Evolutionary conservation across 306 rosid genomes (phyloP), one percentile per base, ranked within the genome.

Genomic region (cucumber (Cucumis sativus)): DNA sequence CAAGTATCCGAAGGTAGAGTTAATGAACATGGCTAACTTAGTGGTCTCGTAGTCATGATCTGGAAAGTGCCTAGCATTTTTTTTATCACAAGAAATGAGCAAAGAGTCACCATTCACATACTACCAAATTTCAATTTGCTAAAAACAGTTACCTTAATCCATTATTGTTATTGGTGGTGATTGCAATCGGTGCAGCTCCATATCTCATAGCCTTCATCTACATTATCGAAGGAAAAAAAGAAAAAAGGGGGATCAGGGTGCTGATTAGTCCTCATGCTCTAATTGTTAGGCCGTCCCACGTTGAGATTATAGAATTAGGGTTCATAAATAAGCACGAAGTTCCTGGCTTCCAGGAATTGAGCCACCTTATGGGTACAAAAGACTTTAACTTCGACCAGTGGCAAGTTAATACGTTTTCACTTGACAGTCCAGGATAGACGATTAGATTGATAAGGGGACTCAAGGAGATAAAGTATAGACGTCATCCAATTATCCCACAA

Each of bases 171-270:
- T 69, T 71, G 79, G 72, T 33, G 84, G 68, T 40, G 75, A 88
- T 21, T 60, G 80, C 84, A 73, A 93, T 80, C 74, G 97, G 97
- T 77, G 88, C 89, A 64, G 98, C 89, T 87, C 97, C 97, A 81
- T 93, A 93, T 78, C 83, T 91, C 79, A 93, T 77, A 69, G 94
- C 93, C 83, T 88, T 90, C 68, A 87, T 84, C 98, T 91, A 77
- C 84, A 86, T 76, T 82, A 65, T 59, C 77, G 56, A 79, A 74
- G 7, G 55, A 41, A 41, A 41, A 39, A 43, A 14, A 40, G 23
- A 0, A 66, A 80, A 63, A 14, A 61, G 10, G 12, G 18, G 51
- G 51, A 65, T 65, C 23, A 37, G 15, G n/a, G 25, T 35, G 45
- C n/a, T 16, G 8, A 40, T 40, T 39, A 37, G n/a, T 39, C 73